Conservation (phyloP, 352 stramenopile genomes). For the Globisporangium okanoganense region DNA sequence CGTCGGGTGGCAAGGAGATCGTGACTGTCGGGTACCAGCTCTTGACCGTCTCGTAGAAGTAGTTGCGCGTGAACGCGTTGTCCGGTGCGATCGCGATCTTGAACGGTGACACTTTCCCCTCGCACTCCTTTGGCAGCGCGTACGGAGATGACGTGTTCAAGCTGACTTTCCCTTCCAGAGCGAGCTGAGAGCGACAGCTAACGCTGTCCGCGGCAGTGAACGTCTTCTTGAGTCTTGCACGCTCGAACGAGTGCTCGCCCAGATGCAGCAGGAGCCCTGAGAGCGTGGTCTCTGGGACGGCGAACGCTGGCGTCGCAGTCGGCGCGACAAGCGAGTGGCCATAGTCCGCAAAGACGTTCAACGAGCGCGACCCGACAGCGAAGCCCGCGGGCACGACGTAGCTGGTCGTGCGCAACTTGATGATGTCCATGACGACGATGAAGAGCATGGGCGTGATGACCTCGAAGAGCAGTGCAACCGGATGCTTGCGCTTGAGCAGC, state of each 20-base stretch:
- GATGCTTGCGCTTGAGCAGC: conserved; percentile 69
- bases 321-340: conserved; percentile 32
- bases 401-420: conserved; percentile 38
- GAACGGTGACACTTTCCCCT: conserved; percentile 18
- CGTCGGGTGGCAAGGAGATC: conserved; percentile 12
- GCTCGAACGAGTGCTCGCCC: conserved; percentile 31
- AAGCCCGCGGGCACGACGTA: conserved; percentile 38
- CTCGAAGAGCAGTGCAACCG: conserved; percentile 46
- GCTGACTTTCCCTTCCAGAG: conserved; percentile 10
- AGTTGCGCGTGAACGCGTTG: conserved; percentile 31
- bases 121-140: conserved; percentile 19
- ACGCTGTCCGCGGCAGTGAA: neutral
- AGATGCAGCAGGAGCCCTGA: conserved; percentile 53
- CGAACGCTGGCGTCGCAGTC: conserved; percentile 28
- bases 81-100: conserved; percentile 36
- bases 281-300: conserved; percentile 55
- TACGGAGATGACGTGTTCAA: conserved; percentile 21
- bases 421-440: conserved; percentile 48
- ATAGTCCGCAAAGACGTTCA: conserved; percentile 40
- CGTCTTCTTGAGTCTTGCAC: conserved; percentile 15
- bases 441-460: conserved; percentile 57
- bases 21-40: conserved; percentile 23
- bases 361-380: conserved; percentile 19
- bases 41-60: conserved; percentile 32
- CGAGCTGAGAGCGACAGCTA: conserved; percentile 6